Conservation (phyloP, 2,329 filamentous ascomycete species). For the Epichloe uncinata region DNA sequence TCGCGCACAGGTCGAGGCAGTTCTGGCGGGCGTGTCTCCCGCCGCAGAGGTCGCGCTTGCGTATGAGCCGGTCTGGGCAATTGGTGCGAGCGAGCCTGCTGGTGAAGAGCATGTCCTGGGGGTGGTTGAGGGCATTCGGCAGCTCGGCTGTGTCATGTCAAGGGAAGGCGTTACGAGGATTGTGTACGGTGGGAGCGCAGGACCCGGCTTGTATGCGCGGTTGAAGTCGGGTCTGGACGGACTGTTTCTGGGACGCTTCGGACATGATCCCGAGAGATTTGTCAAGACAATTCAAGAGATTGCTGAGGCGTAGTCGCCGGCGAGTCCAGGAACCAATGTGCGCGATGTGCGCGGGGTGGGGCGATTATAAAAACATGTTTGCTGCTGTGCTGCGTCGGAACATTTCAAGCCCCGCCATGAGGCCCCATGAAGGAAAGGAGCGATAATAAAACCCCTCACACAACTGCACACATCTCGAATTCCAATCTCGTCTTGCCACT, state of each 20-base stretch:
- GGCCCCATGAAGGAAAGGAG: too few species aligned
- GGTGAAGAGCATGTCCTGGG: slow-evolving; percentile 56
- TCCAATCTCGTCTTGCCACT: background rate
- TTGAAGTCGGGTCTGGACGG: slow-evolving; percentile 62
- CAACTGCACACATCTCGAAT: too few species aligned
- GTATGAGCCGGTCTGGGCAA: slow-evolving; percentile 85
- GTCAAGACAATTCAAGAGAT: slow-evolving; percentile 62
- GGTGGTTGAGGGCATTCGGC: slow-evolving; percentile 52
- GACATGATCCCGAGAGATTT: slow-evolving; percentile 61
- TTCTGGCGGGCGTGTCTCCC: slow-evolving; percentile 46
- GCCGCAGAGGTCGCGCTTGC: slow-evolving; percentile 61
- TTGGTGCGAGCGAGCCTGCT: slow-evolving; percentile 61
- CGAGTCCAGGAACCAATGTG: background rate
- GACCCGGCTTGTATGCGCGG: slow-evolving; percentile 59
- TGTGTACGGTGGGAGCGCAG: slow-evolving; percentile 72
- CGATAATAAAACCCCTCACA: too few species aligned
- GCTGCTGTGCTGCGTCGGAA: background rate
- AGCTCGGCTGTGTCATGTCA: slow-evolving; percentile 33
- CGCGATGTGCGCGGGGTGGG: background rate
- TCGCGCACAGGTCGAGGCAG: slow-evolving; percentile 47
- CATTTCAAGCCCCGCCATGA: too few species aligned
- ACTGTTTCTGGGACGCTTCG: slow-evolving; percentile 70
- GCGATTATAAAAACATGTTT: too few species aligned
- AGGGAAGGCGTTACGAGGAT: slow-evolving; percentile 51
- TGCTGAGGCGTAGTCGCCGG: slow-evolving; percentile 25